Evolutionary conservation across 306 rosid species (phyloP).

Genomic region (Casuarina glauca): DNA sequence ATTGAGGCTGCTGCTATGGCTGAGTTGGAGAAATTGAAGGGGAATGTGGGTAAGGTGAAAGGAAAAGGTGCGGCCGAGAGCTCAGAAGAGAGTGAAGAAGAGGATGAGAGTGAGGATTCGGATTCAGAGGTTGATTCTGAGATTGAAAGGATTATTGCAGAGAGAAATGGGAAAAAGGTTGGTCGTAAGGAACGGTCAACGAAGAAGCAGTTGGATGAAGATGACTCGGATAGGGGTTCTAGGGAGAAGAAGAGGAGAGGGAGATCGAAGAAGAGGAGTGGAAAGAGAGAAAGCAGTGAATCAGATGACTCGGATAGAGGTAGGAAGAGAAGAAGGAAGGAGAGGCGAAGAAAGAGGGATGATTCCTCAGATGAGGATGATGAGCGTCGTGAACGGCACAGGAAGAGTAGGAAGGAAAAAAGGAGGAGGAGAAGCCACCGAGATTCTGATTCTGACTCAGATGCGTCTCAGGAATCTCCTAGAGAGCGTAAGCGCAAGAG

Average conservation of each 20-base stretch:
- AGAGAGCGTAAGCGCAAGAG: slow-evolving; percentile 49
- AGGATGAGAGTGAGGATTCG: slow-evolving; percentile 66
- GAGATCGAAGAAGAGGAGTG: slow-evolving; percentile 74
- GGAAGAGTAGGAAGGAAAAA: slow-evolving; percentile 43
- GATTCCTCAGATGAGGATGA: background rate
- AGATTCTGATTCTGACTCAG: slow-evolving; percentile 58
- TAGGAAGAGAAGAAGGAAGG: slow-evolving; percentile 58
- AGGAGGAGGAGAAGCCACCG: slow-evolving; percentile 38
- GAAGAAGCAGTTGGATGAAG: slow-evolving; percentile 49
- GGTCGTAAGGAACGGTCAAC: slow-evolving; percentile 40
- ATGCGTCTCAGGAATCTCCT: slow-evolving; percentile 58
- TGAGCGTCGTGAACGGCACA: background rate
- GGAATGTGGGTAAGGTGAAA: slow-evolving; percentile 43
- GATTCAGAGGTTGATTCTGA: slow-evolving; percentile 78
- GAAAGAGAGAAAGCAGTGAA: slow-evolving; percentile 54
- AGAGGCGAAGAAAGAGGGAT: slow-evolving; percentile 11
- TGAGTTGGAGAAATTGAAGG: slow-evolving; percentile 67
- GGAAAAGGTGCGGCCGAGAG: slow-evolving; percentile 47
- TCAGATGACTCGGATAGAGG: slow-evolving; percentile 56
- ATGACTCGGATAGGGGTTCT: slow-evolving; percentile 47
- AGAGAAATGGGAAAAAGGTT: slow-evolving; percentile 57
- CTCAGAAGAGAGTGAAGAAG: slow-evolving; percentile 64
- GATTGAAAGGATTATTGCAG: slow-evolving; percentile 75
- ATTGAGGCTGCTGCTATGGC: slow-evolving; percentile 52
- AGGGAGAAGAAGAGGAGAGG: slow-evolving; percentile 71